Evolutionary conservation across 306 rosid species (phyloP), one percentile per base, ranked within the genome.

Genomic region (Rosa persica): DNA sequence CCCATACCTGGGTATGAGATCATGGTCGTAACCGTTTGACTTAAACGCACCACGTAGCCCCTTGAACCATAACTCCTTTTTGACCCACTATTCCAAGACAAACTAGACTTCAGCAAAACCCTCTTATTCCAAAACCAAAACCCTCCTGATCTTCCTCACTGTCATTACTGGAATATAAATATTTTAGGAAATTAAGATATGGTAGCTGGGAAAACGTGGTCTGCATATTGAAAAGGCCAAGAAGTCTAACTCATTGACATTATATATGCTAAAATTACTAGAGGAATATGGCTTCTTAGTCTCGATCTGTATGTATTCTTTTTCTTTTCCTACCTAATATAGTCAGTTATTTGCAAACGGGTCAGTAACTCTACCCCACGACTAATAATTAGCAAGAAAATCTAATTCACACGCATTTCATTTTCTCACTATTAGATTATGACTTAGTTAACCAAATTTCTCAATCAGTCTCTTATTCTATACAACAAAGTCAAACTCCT

Each of bases 11-110:
- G 62, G 47, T 77, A 58, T 92, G 91, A 86, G 83, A 89, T 90
- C 89, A 90, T 61, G 85, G 85, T 87, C 89, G 83, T 84, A 90
- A 90, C 92, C 89, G 90, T 86, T 90, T 89, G 90, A 90, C 93
- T 86, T 62, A 72, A 60, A 73, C 76, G 80, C 90, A 80, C 76
- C 71, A 34, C 57, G 76, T 65, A 77, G 78, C 73, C 81, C 83
- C 83, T 77, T 83, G 51, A 12, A 48, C 84, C 81, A 54, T 84
- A 84, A 86, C 85, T 68, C 81, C 19, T 20, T 71, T 78, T 91
- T 87, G 86, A 87, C 91, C 77, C 60, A 30, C 76, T 72, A 60
- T 76, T 77, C 67, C 61, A 73, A 76, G 23, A 36, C n/a, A 38
- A 67, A 40, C 6, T n/a, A 67, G 17, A 25, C 7, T 67, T 39